A percentile compares a stretch with the other conserved stretches of the same genome.
phyloP scores from a whole-genome alignment of 108 stramenopile species.

The Epithemia pelagica region DNA sequence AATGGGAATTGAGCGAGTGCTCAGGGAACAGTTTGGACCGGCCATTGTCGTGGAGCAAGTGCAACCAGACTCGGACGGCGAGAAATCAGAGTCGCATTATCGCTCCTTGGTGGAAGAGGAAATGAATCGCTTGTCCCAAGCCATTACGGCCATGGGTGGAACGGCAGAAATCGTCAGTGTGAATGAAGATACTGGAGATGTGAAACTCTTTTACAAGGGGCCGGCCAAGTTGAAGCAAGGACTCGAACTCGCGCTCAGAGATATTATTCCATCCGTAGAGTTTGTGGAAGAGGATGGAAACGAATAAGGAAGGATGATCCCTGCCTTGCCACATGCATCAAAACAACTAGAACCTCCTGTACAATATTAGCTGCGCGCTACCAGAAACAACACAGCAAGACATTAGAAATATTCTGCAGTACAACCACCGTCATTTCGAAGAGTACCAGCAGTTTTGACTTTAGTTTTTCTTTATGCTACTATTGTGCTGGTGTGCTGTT shows the following conservation, averaged over 20 bases:
- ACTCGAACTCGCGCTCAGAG: constrained; percentile 72
- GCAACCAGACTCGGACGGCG: constrained; percentile 52
- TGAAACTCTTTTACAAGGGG: constrained; percentile 66
- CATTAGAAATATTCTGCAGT: no score
- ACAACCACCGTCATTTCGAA: no score
- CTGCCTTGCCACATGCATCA: no score
- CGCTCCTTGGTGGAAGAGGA: constrained; percentile 58
- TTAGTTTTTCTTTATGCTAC: no score
- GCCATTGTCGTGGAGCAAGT: constrained; percentile 64
- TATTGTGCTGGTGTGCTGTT: no score
- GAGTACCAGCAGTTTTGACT: no score
- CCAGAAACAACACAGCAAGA: no score
- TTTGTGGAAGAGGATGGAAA: neutral
- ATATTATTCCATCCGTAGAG: constrained; percentile 36
- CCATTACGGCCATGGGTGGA: constrained; percentile 84
- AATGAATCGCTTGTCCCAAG: constrained; percentile 58
- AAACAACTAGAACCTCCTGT: no score
- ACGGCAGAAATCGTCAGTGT: constrained; percentile 51
- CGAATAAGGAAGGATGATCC: neutral
- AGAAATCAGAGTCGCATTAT: constrained; percentile 40
- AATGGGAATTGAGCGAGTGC: constrained; percentile 96
- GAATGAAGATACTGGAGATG: constrained; percentile 55
- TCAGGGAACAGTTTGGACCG: constrained; percentile 79
- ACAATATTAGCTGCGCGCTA: no score
- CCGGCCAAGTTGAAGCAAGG: constrained; percentile 69